phyloP scores from a whole-genome alignment of 148 eudicot genomes.

The Vaccinium myrtillus region DNA sequence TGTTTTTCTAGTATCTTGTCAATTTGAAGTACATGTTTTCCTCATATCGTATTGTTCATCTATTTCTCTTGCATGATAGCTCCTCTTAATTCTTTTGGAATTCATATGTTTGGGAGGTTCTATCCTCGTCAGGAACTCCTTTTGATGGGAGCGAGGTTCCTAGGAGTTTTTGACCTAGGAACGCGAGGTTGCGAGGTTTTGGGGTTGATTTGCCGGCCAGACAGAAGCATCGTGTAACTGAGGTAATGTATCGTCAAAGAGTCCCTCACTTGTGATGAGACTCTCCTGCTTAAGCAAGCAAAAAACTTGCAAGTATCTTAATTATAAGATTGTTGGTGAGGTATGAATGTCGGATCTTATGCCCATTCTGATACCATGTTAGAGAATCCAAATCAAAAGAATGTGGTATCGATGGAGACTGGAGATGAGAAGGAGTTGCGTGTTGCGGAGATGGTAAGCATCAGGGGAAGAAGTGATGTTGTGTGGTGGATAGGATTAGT shows the following conservation, averaged over 20 bases:
- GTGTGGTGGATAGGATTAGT: not conserved
- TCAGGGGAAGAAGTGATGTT: not conserved
- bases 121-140: not conserved
- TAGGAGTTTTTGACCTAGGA: not conserved
- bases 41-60: not conserved
- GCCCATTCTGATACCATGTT: not conserved
- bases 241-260: not conserved
- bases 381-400: not conserved
- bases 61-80: not conserved
- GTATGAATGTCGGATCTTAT: not conserved
- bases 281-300: not conserved
- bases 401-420: not conserved
- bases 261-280: not conserved
- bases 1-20: not conserved
- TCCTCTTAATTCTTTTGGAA: not conserved
- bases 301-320: not conserved
- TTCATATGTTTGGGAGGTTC: not conserved
- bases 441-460: not conserved
- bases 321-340: not conserved
- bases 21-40: not conserved
- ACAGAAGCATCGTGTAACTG: not conserved
- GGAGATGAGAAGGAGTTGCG: not conserved
- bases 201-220: not conserved
- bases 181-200: not conserved
- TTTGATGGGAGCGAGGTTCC: not conserved